Evolutionary conservation across 164 flowering plant genomes (phyloP).

Genomic region (grape (Vitis vinifera)): ASM3070453v1 NC_081823.1:7766501-7767000

Average conservation of each 20-base stretch:
- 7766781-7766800: conserved; percentile 40
- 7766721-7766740: not conserved
- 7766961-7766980: not conserved
- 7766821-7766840: conserved; percentile 17
- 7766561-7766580: not conserved
- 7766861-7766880: conserved; percentile 29
- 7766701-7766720: not conserved
- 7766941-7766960: conserved; percentile 44
- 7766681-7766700: not conserved
- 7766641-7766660: not conserved
- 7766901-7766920: conserved; percentile 22
- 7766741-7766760: conserved; percentile 64
- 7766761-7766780: conserved; percentile 93
- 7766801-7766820: conserved; percentile 24
- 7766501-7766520: not conserved
- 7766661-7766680: not conserved
- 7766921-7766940: conserved; percentile 30
- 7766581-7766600: not conserved
- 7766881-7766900: conserved; percentile 75
- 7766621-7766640: not conserved
- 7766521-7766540: not conserved
- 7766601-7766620: not conserved
- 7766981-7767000: not conserved
- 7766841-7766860: conserved; percentile 13
- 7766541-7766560: not conserved